These are phyloP conservation scores for Fusarium neocosmosporiellum DNA, from an alignment of 2,329 filamentous ascomycete genomes.

Conservation along the genomic window DNA sequence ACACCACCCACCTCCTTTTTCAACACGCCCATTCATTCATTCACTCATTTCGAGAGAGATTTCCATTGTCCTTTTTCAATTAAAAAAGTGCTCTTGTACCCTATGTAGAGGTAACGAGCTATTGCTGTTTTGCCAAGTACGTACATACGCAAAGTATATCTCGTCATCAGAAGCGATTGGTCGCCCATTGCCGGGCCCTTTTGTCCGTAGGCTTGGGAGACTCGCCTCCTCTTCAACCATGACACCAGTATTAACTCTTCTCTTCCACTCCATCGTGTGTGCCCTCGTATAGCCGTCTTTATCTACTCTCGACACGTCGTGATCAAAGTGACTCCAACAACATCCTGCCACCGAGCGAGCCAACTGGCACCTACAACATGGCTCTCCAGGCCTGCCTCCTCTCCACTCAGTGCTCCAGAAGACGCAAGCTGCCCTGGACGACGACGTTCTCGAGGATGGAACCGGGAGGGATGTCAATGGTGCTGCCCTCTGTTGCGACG, in stretches of 20 bases:
- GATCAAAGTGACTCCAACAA: conserved; percentile 11
- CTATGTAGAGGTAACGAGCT: conserved; percentile 28
- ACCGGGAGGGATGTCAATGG: conserved; percentile 96
- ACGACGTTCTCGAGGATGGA: conserved; percentile 99
- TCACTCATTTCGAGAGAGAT: conserved; percentile 28
- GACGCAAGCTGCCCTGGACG: conserved; percentile 92
- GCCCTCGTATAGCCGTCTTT: conserved; percentile 3
- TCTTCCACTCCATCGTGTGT: not conserved
- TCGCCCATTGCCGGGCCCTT: not conserved
- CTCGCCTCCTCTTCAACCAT: conserved; percentile 3
- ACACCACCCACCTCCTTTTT: not conserved
- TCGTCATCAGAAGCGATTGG: conserved; percentile 5
- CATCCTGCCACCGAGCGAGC: conserved; percentile 1
- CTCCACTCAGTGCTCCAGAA: conserved; percentile 70
- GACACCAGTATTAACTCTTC: conserved; percentile 1
- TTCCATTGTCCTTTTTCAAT: conserved; percentile 29
- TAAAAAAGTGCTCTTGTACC: conserved; percentile 34
- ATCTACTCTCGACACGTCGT: conserved; percentile 14
- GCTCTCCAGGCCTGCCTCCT: conserved; percentile 5
- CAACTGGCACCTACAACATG: not conserved
- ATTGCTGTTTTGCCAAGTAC: conserved; percentile 37
- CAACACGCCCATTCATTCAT: conserved; percentile 9
- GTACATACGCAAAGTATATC: conserved; percentile 36
- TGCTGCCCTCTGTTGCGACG: conserved; percentile 96
- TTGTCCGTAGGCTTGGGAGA: conserved; percentile 2